Percentiles rank a stretch among this genome's conserved stretches.
These are phyloP conservation scores for Sarcomyxa edulis DNA, from an alignment of 768 basidiomycete genomes.

Conservation along the genomic window DNA sequence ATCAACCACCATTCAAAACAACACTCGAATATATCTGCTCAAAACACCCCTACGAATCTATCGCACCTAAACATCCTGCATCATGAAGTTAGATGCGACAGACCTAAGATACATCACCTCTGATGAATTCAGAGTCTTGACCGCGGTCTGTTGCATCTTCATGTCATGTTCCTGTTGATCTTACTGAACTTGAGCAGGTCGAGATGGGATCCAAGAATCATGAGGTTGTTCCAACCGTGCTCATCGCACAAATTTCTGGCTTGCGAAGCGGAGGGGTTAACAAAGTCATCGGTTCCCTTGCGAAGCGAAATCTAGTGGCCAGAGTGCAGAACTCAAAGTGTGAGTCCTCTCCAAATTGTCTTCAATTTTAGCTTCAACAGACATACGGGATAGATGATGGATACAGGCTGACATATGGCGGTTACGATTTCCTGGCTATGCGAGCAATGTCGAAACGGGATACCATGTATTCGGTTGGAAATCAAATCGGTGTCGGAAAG, in stretches of 20 bases:
- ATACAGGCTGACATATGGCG: slow-evolving; percentile 94
- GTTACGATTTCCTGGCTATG: slow-evolving; percentile 96
- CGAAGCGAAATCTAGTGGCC: slow-evolving; percentile 87
- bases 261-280: slow-evolving; percentile 89
- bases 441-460: slow-evolving; percentile 88
- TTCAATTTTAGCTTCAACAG: slow-evolving; percentile 1
- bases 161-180: not conserved
- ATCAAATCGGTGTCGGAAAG: slow-evolving; percentile 98
- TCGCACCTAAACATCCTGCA: too few relatives aligned
- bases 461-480: slow-evolving; percentile 86
- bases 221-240: slow-evolving; percentile 83
- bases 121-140: slow-evolving; percentile 94
- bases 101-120: slow-evolving; percentile 89
- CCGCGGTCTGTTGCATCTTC: slow-evolving; percentile 56
- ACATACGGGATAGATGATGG: slow-evolving; percentile 74
- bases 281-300: slow-evolving; percentile 84
- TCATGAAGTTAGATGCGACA: slow-evolving; percentile 91
- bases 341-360: slow-evolving; percentile 24
- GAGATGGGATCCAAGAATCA: slow-evolving; percentile 99
- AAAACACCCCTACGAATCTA: too few relatives aligned
- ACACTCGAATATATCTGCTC: too few relatives aligned
- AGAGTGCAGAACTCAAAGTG: slow-evolving; percentile 92
- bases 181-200: slow-evolving; percentile 47
- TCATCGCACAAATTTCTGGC: slow-evolving; percentile 93
- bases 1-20: too few relatives aligned